phyloP scores from a whole-genome alignment of 2,329 filamentous ascomycete species.

The Monosporascus sp. region DNA sequence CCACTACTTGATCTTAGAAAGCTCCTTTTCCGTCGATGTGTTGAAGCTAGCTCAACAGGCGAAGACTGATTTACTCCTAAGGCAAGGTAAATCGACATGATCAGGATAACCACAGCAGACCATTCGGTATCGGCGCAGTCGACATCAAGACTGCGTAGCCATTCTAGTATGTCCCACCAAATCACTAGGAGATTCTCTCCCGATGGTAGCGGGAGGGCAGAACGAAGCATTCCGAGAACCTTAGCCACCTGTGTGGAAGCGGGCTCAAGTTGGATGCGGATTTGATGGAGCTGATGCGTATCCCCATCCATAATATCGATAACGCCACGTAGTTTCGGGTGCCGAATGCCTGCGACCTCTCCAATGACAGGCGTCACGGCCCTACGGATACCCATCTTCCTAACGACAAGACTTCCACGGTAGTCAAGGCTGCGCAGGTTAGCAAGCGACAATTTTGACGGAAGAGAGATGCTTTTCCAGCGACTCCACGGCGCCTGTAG shows the following conservation, averaged over 20 bases:
- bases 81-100: slow-evolving; percentile 59
- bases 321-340: slow-evolving; percentile 53
- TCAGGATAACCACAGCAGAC: slow-evolving; percentile 59
- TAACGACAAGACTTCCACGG: slow-evolving; percentile 43
- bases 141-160: slow-evolving; percentile 50
- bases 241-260: slow-evolving; percentile 55
- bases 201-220: slow-evolving; percentile 54
- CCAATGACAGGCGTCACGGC: slow-evolving; percentile 41
- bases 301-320: slow-evolving; percentile 63
- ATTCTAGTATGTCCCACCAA: slow-evolving; percentile 71
- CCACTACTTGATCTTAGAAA: slow-evolving; percentile 27
- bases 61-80: slow-evolving; percentile 37
- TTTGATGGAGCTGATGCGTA: slow-evolving; percentile 53
- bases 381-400: slow-evolving; percentile 44
- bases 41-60: slow-evolving; percentile 12
- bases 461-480: slow-evolving; percentile 60
- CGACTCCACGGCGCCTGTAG: slow-evolving; percentile 72
- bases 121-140: slow-evolving; percentile 55
- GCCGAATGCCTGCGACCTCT: slow-evolving; percentile 48
- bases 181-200: slow-evolving; percentile 58
- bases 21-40: slow-evolving; percentile 15
- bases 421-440: slow-evolving; percentile 57
- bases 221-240: slow-evolving; percentile 56
- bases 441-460: slow-evolving; percentile 49
- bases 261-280: slow-evolving; percentile 64